A percentile compares a stretch with the other conserved stretches of the same genome.
These are phyloP conservation scores for Trichoderma virens DNA, from an alignment of 495 filamentous ascomycete genomes.

Conservation along the genomic window DNA sequence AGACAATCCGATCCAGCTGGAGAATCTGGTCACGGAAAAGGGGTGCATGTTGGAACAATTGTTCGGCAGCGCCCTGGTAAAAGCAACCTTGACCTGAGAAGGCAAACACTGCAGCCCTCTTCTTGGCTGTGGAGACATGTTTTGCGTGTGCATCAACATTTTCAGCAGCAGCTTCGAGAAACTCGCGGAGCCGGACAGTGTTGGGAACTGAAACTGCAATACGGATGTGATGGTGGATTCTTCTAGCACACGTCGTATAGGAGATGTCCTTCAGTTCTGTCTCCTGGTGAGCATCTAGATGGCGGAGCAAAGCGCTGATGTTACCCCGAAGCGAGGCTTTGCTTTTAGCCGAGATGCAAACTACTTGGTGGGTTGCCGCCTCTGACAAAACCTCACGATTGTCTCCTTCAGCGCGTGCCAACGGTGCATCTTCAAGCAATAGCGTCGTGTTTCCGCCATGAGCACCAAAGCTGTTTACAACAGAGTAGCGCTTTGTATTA, in stretches of 20 bases:
- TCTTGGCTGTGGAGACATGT: neutral
- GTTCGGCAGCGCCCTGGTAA: neutral
- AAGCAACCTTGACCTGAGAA: constrained; percentile 70
- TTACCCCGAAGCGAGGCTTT: constrained; percentile 49
- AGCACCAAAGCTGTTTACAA: constrained; percentile 67
- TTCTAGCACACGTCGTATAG: constrained; percentile 76
- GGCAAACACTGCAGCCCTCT: constrained; percentile 43
- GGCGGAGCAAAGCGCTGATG: constrained; percentile 39
- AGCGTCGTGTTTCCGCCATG: constrained; percentile 60
- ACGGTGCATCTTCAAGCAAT: constrained; percentile 52
- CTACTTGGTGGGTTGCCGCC: constrained; percentile 42
- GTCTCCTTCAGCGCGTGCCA: too few relatives aligned
- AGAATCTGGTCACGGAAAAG: neutral
- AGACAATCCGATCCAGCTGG: neutral
- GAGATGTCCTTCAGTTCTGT: constrained; percentile 51
- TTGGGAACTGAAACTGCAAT: constrained; percentile 50
- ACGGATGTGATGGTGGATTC: constrained; percentile 68
- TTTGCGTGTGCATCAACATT: neutral
- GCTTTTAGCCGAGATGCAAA: constrained; percentile 54
- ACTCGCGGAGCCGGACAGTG: constrained; percentile 31
- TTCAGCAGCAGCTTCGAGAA: neutral
- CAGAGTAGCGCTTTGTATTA: constrained; percentile 52
- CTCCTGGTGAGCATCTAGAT: constrained; percentile 46
- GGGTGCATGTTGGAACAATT: neutral
- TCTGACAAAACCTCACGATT: constrained; percentile 27